Conservation (phyloP, 176 grass and related monocot species). For the Stipa capillata region DNA sequence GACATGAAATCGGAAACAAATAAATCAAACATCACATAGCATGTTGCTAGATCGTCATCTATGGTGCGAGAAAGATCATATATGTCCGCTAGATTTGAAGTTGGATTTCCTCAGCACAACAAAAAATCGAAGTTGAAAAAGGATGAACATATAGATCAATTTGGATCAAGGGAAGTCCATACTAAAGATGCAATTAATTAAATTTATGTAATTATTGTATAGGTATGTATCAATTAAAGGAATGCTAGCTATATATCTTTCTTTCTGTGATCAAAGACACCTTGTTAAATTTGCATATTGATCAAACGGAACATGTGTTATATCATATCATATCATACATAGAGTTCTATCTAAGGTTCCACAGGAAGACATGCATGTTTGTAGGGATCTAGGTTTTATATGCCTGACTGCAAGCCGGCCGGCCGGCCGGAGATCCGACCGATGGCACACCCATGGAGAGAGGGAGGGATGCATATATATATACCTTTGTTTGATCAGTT, state of each 20-base stretch:
- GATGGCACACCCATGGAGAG: no score
- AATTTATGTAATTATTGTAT: neutral
- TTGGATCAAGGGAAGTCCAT: neutral
- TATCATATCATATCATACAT: neutral
- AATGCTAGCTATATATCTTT: no score
- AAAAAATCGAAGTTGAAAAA: neutral
- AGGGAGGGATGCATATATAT: neutral
- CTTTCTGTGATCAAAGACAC: neutral
- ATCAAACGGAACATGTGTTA: neutral
- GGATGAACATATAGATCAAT: neutral
- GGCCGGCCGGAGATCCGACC: no score
- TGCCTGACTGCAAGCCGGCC: neutral
- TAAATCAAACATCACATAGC: no score
- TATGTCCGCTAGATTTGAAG: no score
- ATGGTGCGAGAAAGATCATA: no score
- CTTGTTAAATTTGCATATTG: neutral
- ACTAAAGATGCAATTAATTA: neutral
- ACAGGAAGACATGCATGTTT: neutral
- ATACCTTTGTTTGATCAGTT: conserved; percentile 13
- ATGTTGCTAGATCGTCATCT: no score
- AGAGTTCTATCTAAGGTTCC: neutral
- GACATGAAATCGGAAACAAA: no score
- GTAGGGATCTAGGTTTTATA: neutral
- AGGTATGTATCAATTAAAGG: neutral
- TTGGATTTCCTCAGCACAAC: neutral